Conservation (phyloP, 306 rosid species). For the Gastrolobium villosum region DNA sequence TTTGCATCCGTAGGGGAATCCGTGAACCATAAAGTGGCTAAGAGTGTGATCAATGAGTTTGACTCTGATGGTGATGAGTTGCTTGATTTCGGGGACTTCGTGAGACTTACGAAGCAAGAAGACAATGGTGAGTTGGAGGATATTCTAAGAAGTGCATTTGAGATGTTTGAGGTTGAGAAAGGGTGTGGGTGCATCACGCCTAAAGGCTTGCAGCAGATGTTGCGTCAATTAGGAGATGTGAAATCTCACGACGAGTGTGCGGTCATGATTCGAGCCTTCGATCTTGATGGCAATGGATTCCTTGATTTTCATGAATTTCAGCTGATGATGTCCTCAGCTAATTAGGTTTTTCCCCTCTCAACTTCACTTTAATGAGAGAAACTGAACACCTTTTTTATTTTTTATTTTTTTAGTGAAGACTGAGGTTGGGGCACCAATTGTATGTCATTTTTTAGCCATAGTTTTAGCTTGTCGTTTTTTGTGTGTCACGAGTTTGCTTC, state of each 20-base stretch:
- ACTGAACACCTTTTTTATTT: no score
- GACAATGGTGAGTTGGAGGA: conserved; percentile 47
- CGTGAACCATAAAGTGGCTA: conserved; percentile 49
- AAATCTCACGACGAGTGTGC: conserved; percentile 63
- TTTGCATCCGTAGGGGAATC: conserved; percentile 57
- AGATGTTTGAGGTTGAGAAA: conserved; percentile 69
- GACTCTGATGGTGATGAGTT: conserved; percentile 60
- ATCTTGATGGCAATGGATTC: conserved; percentile 69
- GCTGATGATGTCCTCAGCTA: conserved; percentile 52
- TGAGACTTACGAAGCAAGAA: conserved; percentile 42
- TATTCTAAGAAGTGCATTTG: conserved; percentile 57
- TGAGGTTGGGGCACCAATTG: no score
- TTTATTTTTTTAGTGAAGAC: no score
- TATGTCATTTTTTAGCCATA: no score
- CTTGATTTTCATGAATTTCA: conserved; percentile 69
- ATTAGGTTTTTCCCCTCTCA: not conserved
- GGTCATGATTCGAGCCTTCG: conserved; percentile 67
- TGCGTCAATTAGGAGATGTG: conserved; percentile 58
- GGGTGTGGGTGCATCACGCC: conserved; percentile 68
- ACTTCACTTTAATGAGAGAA: not conserved
- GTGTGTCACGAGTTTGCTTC: no score
- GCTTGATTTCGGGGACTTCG: conserved; percentile 60
- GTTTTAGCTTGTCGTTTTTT: no score
- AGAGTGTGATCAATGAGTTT: conserved; percentile 52
- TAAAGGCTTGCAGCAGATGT: conserved; percentile 62